A percentile compares a stretch with the other conserved stretches of the same genome.
Conservation (phyloP, 306 rosid genomes). For the Medicago ruthenica region DNA sequence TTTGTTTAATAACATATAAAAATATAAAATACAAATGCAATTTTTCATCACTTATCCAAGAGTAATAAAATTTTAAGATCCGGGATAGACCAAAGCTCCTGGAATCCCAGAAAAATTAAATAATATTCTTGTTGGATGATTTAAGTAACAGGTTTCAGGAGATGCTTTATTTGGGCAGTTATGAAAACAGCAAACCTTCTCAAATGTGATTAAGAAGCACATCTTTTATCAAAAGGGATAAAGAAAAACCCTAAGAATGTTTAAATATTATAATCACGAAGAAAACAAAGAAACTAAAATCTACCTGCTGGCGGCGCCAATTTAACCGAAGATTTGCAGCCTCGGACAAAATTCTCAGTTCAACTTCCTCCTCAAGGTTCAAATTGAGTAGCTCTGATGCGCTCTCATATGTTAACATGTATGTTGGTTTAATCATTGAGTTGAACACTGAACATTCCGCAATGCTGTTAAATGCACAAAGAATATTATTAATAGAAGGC, state of each 20-base stretch:
- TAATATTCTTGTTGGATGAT: neutral
- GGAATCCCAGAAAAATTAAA: neutral
- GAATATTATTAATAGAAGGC: constrained; percentile 26
- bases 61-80: constrained; percentile 26
- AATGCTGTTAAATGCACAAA: constrained; percentile 62
- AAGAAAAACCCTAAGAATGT: neutral
- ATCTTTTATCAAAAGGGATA: constrained; percentile 5
- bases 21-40: constrained; percentile 15
- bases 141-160: constrained; percentile 22
- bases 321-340: constrained; percentile 82
- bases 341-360: constrained; percentile 82
- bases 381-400: constrained; percentile 93
- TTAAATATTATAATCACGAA: neutral
- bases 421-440: constrained; percentile 89
- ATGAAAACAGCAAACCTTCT: constrained; percentile 11
- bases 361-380: constrained; percentile 87
- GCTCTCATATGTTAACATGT: constrained; percentile 95
- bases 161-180: constrained; percentile 28
- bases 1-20: constrained; percentile 8
- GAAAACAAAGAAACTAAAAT: constrained; percentile 25
- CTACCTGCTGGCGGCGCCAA: constrained; percentile 90
- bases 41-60: constrained; percentile 2
- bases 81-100: constrained; percentile 17
- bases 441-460: constrained; percentile 91
- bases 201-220: constrained; percentile 26